Evolutionary conservation across 2,329 filamentous ascomycete species (phyloP).

Genomic region (Furcasterigmium furcatum): DNA sequence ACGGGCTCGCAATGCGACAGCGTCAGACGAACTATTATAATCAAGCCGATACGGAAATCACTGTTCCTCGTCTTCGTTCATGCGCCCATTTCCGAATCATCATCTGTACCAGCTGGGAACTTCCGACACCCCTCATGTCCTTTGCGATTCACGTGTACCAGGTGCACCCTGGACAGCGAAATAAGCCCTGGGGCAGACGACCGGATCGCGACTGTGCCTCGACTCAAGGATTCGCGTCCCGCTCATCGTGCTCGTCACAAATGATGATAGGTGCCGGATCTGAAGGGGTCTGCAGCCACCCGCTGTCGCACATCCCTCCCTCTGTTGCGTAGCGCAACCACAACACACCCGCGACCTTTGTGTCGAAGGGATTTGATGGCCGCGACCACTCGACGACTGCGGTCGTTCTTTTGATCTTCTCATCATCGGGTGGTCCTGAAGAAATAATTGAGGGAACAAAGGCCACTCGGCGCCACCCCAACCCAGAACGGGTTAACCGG

Average conservation of each 20-base stretch:
- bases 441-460: conserved; percentile 1
- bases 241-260: too few relatives aligned
- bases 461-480: neutral
- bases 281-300: neutral
- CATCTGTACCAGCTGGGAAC: too few relatives aligned
- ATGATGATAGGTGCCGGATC: neutral
- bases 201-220: neutral
- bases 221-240: neutral
- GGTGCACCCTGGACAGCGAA: neutral
- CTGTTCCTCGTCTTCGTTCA: too few relatives aligned
- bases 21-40: too few relatives aligned
- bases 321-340: neutral
- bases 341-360: too few relatives aligned
- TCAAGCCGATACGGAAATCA: too few relatives aligned
- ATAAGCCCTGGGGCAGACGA: neutral
- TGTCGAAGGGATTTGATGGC: too few relatives aligned
- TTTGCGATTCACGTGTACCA: neutral
- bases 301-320: neutral
- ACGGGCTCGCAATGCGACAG: too few relatives aligned
- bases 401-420: too few relatives aligned
- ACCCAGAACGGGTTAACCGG: conserved; percentile 9
- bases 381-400: too few relatives aligned
- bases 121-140: neutral
- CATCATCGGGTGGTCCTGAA: neutral
- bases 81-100: too few relatives aligned